Evolutionary conservation across 2,329 filamentous ascomycete genomes (phyloP), one percentile per base, ranked within the genome.

Genomic region (Xylaria sp.): DNA sequence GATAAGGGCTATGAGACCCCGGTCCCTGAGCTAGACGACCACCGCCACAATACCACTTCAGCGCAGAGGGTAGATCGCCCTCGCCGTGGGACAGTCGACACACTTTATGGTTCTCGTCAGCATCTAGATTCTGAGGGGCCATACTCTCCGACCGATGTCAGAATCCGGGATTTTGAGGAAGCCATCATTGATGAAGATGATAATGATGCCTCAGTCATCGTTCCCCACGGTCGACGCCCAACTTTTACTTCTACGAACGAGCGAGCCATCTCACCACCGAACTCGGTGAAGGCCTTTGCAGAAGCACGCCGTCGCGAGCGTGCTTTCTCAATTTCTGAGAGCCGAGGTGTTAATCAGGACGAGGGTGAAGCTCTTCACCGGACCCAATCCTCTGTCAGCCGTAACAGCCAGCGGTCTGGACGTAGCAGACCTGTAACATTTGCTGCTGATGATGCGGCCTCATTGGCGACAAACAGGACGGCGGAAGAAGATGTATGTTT

Each of bases 281-380:
- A 98, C 80, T 99, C 96, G 0, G 94, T 99, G 61, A 97, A 98
- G 80, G 96, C 96, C 3, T 99, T 99, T 81, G 96, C 96, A 20
- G 93, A 96, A 76, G 93, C 93, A 65, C 91, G 94, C 60, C 92
- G 94, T 68, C 91, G 94, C 68, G 93, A 95, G 78, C 92, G 94
- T 52, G 93, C 90, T 69, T 79, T 86, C 77, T 90, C 86, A 25
- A 83, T 86, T 71, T 88, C 85, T 18, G 87, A 87, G 71, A 73
- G 20, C 77, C 80, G 65, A 79, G 78, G 65, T 69, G 74, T 23
- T 78, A 81, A 68, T 73, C 75, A 80, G 71, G 69, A 86, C 6
- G 84, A 86, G 20, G 80, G 89, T 28, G 83, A 88, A 25, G 85
- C 88, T 28, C 83, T 94, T 34, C 89, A 92, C 72, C 89, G 93